Base-by-base conservation (phyloP, 2,329 filamentous ascomycete species). In the Fusarium humuli region DNA sequence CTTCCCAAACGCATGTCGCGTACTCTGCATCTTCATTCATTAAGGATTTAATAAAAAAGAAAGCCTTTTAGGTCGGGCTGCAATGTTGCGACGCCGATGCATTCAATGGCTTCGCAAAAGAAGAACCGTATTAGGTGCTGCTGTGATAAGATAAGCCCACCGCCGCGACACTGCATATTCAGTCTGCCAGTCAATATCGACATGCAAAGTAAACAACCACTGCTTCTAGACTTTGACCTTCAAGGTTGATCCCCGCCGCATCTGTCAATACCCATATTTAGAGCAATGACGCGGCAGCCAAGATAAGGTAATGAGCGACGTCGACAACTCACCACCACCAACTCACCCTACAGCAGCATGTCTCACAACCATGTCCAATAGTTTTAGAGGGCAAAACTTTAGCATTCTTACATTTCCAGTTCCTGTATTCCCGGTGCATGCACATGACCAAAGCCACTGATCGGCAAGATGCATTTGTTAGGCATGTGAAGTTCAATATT, bases 391-490 rank as follows among this genome's bases (percentile, higher is more conserved):
- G n/a, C 20, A 13, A 23, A 3, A n/a, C 32, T 13, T 14, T 13
- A 47, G 13, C 32, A 25, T 34, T 32, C 29, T 56, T 41, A n/a
- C 23, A 52, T 8, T 52, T 52, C 16, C 20, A 23, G 22, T 40
- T 23, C 25, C 13, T 14, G 9, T 27, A 30, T 62, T 57, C 53
- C 50, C 47, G 52, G 18, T 8, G 52, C 67, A 68, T 8, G 52
- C 67, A 68, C 57, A 23, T 70, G 68, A 70, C 55, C 63, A 60
- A 22, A 65, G 67, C 67, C 67, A 70, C 67, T 11, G 68, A 70
- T 70, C 68, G 67, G 47, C 68, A 45, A 27, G 23, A 4, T 65
- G 63, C 68, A 70, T 70, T 59, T 11, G 18, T n/a, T 10, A n/a
- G 52, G 50, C 67, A 71, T 71, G 67, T 71, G 67, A 70, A 70